A percentile compares a stretch with the other conserved stretches of the same genome.
Evolutionary conservation across 306 rosid genomes (phyloP).

Genomic region (Acacia melanoxylon): DNA sequence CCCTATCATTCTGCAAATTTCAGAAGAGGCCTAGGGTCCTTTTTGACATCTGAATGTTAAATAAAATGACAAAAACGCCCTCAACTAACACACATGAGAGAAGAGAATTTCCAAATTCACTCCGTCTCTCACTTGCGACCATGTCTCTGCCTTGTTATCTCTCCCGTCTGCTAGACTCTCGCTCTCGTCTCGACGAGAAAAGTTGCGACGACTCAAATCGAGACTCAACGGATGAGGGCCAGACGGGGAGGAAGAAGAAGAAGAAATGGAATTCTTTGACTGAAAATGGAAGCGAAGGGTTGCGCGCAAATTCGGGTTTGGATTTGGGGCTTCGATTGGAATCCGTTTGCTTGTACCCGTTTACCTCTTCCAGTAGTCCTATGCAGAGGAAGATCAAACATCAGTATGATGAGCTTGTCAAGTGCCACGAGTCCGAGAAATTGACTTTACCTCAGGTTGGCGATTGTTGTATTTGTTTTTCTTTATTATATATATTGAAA

Average conservation of each 20-base stretch:
- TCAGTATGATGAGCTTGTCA: slow-evolving; percentile 76
- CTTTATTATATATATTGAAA: not conserved
- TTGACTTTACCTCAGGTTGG: slow-evolving; percentile 70
- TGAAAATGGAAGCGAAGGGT: slow-evolving; percentile 35
- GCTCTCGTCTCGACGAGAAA: slow-evolving; percentile 34
- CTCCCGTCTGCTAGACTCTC: too few species aligned
- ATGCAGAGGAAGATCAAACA: slow-evolving; percentile 78
- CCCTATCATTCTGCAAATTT: too few species aligned
- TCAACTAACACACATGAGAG: too few species aligned
- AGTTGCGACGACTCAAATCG: slow-evolving; percentile 26
- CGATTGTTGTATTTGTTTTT: not conserved
- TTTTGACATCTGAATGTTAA: too few species aligned
- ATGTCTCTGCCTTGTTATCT: accelerated
- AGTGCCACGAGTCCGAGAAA: slow-evolving; percentile 58
- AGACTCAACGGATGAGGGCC: slow-evolving; percentile 34
- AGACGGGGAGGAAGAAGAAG: slow-evolving; percentile 62
- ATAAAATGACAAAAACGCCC: too few species aligned
- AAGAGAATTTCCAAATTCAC: too few species aligned
- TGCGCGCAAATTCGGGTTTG: slow-evolving; percentile 34
- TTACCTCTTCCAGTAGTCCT: slow-evolving; percentile 69
- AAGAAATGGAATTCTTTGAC: slow-evolving; percentile 39
- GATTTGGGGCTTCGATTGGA: slow-evolving; percentile 43
- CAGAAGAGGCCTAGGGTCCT: too few species aligned
- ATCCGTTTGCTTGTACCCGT: slow-evolving; percentile 62
- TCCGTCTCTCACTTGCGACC: accelerated